phyloP scores from a whole-genome alignment of 2,329 filamentous ascomycete species.

The Coniochaeta hoffmannii region DNA sequence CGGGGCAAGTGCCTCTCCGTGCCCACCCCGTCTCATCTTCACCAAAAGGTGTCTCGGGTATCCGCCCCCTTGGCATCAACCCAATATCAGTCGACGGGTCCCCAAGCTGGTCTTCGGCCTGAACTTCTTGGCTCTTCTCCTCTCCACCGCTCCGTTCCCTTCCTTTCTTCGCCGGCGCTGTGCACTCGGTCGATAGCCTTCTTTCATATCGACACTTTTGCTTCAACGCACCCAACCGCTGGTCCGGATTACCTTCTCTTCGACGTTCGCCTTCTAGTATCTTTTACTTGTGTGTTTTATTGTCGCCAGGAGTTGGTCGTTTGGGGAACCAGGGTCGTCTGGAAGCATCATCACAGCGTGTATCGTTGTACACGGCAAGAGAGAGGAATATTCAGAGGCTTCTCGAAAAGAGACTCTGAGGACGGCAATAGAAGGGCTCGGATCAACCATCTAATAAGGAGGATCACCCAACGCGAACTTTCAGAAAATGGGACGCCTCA shows the following conservation, averaged over 20 bases:
- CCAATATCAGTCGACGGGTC: conserved; percentile 21
- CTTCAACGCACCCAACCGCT: conserved; percentile 27
- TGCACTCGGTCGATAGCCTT: conserved; percentile 46
- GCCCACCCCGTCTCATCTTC: conserved; percentile 4
- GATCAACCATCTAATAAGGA: conserved; percentile 4
- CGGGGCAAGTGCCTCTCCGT: conserved; percentile 24
- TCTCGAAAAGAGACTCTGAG: conserved; percentile 5
- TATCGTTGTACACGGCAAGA: conserved; percentile 13
- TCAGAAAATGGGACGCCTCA: conserved; percentile 81
- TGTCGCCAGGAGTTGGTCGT: neutral
- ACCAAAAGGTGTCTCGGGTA: neutral
- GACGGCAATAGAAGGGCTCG: neutral
- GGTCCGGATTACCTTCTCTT: conserved; percentile 42
- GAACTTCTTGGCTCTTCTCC: conserved; percentile 5
- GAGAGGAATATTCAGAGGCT: neutral
- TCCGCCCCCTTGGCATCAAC: conserved; percentile 6
- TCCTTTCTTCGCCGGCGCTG: conserved; percentile 31
- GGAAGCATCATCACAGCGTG: neutral
- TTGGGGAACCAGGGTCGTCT: neutral
- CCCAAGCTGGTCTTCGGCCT: conserved; percentile 14
- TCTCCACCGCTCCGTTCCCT: conserved; percentile 18
- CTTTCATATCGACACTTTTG: conserved; percentile 38
- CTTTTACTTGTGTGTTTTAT: conserved; percentile 4
- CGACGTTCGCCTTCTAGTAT: conserved; percentile 13
- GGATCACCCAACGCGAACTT: conserved; percentile 3